phyloP scores from a whole-genome alignment of 2,329 filamentous ascomycete species.

The Emericellopsis atlantica region DNA sequence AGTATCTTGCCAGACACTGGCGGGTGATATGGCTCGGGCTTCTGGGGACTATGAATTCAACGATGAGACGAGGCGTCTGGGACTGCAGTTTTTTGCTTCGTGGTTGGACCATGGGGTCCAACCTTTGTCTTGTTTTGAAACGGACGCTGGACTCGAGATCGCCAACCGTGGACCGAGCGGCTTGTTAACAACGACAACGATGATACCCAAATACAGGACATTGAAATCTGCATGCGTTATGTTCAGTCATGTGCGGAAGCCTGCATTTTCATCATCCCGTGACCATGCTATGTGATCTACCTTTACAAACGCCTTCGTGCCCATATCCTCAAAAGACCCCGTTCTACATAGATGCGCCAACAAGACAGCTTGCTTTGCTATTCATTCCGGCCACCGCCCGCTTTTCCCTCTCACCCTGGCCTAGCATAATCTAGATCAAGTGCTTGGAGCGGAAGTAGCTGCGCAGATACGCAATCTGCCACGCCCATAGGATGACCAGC shows the following conservation, averaged over 20 bases:
- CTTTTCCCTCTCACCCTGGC: background rate
- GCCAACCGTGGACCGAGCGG: no score
- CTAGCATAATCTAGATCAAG: constrained; percentile 18
- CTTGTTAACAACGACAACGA: no score
- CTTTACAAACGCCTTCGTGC: constrained; percentile 13
- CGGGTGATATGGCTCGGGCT: background rate
- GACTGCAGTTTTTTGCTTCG: constrained; percentile 1
- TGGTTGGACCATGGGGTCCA: background rate
- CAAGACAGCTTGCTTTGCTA: background rate
- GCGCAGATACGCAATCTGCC: constrained; percentile 96
- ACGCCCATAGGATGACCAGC: constrained; percentile 76
- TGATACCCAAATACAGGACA: no score
- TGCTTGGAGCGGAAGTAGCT: constrained; percentile 74
- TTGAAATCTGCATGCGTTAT: no score
- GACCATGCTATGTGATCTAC: constrained; percentile 10
- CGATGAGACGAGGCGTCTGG: background rate
- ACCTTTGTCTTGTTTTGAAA: no score
- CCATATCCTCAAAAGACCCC: constrained; percentile 3
- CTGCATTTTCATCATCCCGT: no score
- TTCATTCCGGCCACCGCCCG: background rate
- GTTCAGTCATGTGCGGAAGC: no score
- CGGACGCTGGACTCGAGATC: no score
- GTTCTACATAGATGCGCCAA: background rate
- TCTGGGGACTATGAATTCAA: background rate
- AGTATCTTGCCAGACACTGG: constrained; percentile 47